These are phyloP conservation scores for Cadophora malorum DNA, from an alignment of 2,329 filamentous ascomycete species.

Conservation along the genomic window DNA sequence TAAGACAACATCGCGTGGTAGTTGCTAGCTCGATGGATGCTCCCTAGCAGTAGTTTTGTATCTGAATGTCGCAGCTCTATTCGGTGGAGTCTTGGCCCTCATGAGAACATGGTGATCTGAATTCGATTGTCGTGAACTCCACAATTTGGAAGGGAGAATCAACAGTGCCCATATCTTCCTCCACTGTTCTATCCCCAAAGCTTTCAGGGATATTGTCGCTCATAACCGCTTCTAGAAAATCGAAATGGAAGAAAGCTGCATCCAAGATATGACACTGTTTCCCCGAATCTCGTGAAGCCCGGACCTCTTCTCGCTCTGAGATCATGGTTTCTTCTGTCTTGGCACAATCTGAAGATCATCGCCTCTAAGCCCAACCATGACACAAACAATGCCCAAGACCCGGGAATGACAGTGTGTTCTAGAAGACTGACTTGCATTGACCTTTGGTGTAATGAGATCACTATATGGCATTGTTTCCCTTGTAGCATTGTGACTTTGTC, in stretches of 20 bases:
- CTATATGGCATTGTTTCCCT: neutral
- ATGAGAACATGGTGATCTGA: neutral
- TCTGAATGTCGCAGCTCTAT: too few species aligned
- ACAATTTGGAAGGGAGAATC: neutral
- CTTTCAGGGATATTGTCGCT: neutral
- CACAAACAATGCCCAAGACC: conserved; percentile 3
- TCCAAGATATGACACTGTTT: neutral
- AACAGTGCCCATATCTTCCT: neutral
- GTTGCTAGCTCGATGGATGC: too few species aligned
- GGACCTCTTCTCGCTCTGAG: neutral
- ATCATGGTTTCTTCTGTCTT: conserved; percentile 5
- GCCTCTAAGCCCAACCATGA: neutral
- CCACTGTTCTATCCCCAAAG: neutral
- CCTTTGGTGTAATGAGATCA: neutral
- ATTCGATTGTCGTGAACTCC: too few species aligned
- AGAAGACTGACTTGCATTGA: conserved; percentile 1
- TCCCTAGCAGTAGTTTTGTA: too few species aligned
- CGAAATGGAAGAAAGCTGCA: neutral
- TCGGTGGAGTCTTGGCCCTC: too few species aligned
- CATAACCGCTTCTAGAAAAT: too few species aligned
- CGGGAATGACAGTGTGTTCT: conserved; percentile 6
- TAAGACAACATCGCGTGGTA: too few species aligned
- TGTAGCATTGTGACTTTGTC: conserved; percentile 12
- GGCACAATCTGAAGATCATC: neutral
- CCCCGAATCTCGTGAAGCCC: neutral